Base-by-base conservation (phyloP, 169 alveolate genomes). In the Eimeria tenella region DNA sequence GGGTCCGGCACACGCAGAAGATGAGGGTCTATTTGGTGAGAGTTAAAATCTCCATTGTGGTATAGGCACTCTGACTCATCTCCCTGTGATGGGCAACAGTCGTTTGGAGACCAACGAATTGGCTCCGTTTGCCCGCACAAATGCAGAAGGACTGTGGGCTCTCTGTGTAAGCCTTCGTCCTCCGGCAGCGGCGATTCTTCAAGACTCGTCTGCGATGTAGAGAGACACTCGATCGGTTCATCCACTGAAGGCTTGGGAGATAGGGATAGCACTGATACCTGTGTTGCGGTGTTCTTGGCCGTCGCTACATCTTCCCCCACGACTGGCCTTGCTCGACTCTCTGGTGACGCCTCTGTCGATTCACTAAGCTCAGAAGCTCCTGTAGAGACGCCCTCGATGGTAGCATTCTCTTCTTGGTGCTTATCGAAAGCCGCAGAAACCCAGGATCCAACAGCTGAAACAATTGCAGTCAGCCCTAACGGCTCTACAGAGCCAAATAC, bases 91-190 rank as follows among this genome's bases (percentile, higher is more conserved):
- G 91, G 91, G 21, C 13, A 58, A 31, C 21, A 31, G n/a, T 17
- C 58, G 9, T 42, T 58, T 5, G 91, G 91, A 60, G 77, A 25
- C 91, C 91, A 83, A 9, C 42, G 79, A 62, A 83, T 62, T 17
- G 91, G 91, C 4, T n/a, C 52, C 31, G 91, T 74, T 62, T 83
- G 91, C n/a, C 79, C 91, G 31, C 91, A 83, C 63, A 83, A 60
- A 17, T 83, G 91, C 91, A 83, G 58, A 53, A 83, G 17, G 25
- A 83, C 77, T 10, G 56, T 58, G 15, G 60, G 91, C 25, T 83
- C 73, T 21, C 7, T 7, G 58, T 60, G 60, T 31, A 19, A 58
- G 91, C 53, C 84, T 49, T 74, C 62, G 25, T 31, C 62, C 42
- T 74, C 11, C 6, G 31, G 75, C 75, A 65, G 8, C 49, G 11